Evolutionary conservation across 192 early-diverging fungal genomes (phyloP), one percentile per base, ranked within the genome.

Genomic region (Umbelopsis vinacea): DNA sequence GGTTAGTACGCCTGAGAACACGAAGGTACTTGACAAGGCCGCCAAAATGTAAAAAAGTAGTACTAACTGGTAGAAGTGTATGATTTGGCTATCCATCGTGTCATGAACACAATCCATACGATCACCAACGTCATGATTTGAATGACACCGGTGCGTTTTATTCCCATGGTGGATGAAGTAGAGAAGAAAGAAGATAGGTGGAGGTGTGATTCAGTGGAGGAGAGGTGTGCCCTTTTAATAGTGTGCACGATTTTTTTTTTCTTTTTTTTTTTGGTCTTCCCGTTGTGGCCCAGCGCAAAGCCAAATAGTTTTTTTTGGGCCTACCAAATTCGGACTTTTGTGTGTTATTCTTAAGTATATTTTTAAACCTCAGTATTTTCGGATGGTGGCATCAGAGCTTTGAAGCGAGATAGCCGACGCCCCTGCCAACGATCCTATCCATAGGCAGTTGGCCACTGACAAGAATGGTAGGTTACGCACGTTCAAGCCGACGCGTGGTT

Each of bases 51-150:
- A 11, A 14, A 22, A 8, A 0, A 21, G 26, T 1, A 29, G 14
- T 33, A 63, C 57, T 19, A 29, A 63, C 57, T 63, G 26, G 29
- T 17, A 37, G 33, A 17, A n/a, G 57, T 19, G 14, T 63, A 63
- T 29, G 26, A 29, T 26, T 63, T 63, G 4, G 33, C 57, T 26
- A 63, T 22, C 57, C 57, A 63, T 63, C 57, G 9, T 0, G 33
- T 19, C 57, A 63, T 37, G 33, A 63, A 63, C 0, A 63, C 33
- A 63, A 63, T 63, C 57, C 57, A 63, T 17, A 63, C 26, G 11
- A 63, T 63, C 0, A 63, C 57, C 26, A 63, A 35, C 15, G 33
- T 63, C 57, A 63, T 63, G 57, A 63, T 8, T 63, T 63, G 57
- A n/a, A 63, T 38, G 15, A 63, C 15, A 17, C 57, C 57, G 14